Percentiles rank a stretch among this genome's conserved stretches.
Evolutionary conservation across 306 rosid species (phyloP).

Genomic region (Castanea crenata): DNA sequence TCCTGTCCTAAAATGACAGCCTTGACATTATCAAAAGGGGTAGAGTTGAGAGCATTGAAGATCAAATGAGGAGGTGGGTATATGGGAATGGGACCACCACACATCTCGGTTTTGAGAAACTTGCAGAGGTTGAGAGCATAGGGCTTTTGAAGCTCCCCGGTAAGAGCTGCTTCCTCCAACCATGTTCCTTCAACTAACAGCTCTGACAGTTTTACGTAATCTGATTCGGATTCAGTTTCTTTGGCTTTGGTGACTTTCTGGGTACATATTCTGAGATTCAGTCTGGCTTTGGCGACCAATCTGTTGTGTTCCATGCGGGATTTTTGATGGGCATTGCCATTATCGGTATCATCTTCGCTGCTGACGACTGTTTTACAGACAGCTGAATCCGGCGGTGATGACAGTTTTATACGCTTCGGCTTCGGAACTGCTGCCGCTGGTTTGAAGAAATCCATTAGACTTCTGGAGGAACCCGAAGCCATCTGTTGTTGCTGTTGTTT

Average conservation of each 20-base stretch:
- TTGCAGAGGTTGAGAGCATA: slow-evolving; percentile 62
- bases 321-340: slow-evolving; percentile 26
- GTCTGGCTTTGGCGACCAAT: slow-evolving; percentile 58
- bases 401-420: slow-evolving; percentile 48
- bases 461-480: slow-evolving; percentile 43
- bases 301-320: slow-evolving; percentile 61
- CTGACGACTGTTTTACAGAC: slow-evolving; percentile 22
- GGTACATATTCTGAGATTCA: slow-evolving; percentile 64
- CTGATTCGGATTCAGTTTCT: slow-evolving; percentile 29
- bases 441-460: slow-evolving; percentile 50
- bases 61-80: slow-evolving; percentile 83
- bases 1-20: slow-evolving; percentile 96
- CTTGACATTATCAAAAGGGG: slow-evolving; percentile 68
- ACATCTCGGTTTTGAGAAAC: slow-evolving; percentile 60
- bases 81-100: slow-evolving; percentile 35
- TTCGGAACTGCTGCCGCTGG: slow-evolving; percentile 31
- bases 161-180: slow-evolving; percentile 50
- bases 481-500: neutral
- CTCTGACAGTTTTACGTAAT: slow-evolving; percentile 54
- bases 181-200: slow-evolving; percentile 78
- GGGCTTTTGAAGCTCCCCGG: slow-evolving; percentile 68
- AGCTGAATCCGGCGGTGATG: slow-evolving; percentile 9
- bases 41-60: slow-evolving; percentile 89
- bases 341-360: neutral
- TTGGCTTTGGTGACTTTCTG: slow-evolving; percentile 43